Evolutionary conservation across 129 eudicot species (phyloP).

Genomic region (Tagetes erecta): DNA sequence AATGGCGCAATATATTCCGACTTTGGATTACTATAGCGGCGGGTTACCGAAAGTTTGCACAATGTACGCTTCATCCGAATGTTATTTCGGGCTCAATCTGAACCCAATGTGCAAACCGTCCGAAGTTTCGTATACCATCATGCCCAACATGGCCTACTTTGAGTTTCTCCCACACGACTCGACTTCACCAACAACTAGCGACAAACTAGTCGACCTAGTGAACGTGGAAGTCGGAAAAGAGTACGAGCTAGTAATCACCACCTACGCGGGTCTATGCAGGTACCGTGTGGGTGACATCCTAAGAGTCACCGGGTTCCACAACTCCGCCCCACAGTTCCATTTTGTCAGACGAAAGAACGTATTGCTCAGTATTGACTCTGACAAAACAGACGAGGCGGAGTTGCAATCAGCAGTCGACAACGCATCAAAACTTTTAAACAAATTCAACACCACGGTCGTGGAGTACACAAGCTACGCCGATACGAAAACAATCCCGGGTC

Average conservation of each 20-base stretch:
- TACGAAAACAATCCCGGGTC: constrained; percentile 81
- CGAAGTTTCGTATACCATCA: constrained; percentile 87
- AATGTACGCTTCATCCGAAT: constrained; percentile 93
- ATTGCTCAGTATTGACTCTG: constrained; percentile 78
- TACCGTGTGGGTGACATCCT: constrained; percentile 97
- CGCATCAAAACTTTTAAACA: constrained; percentile 48
- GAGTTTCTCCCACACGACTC: constrained; percentile 83
- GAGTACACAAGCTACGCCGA: constrained; percentile 93
- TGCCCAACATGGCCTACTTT: constrained; percentile 98
- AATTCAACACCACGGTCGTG: constrained; percentile 64
- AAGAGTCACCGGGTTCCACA: constrained; percentile 92
- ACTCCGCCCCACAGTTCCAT: constrained; percentile 88
- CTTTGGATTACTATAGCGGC: constrained; percentile 76
- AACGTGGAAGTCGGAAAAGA: constrained; percentile 82
- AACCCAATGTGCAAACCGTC: constrained; percentile 91
- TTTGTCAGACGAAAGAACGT: constrained; percentile 82
- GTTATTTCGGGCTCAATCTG: constrained; percentile 91
- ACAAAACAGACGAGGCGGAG: constrained; percentile 94
- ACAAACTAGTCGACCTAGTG: constrained; percentile 69
- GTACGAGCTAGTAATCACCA: constrained; percentile 86
- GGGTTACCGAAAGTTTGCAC: constrained; percentile 86
- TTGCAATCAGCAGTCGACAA: constrained; percentile 67
- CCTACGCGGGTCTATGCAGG: constrained; percentile 83
- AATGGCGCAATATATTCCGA: constrained; percentile 94
- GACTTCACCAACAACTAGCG: constrained; percentile 36